Base-by-base conservation (phyloP, 306 rosid genomes). In the Prunus persica region DNA sequence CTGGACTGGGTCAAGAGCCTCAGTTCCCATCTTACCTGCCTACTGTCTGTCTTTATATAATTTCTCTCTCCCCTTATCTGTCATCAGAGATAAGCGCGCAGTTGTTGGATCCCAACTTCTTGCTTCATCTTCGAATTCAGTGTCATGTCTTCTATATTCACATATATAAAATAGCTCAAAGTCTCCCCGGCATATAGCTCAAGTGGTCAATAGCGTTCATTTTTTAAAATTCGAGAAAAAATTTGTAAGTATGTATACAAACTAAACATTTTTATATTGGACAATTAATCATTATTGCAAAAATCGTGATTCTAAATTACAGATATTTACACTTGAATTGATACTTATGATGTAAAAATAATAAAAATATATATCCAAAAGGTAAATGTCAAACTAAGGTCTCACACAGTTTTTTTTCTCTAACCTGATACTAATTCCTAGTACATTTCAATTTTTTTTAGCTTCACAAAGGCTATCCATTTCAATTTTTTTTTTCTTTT, bases 31-130 rank as follows among this genome's bases (percentile, higher is more conserved):
- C 66, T 83, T 61, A 73, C 79, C 87, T 20, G 34, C 65, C 22
- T 28, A 6, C 56, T 8, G 13, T 28, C 15, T 4, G 14, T 18
- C 41, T 28, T 18, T 28, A 0, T 47, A 1, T 51, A 2, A 18
- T 64, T 56, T 56, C 25, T 65, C 49, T 32, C 86, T 46, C 51
- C 56, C 2, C 12, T 45, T 1, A 30, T 55, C 57, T 70, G 69
- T 30, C 41, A 46, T 28, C 51, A 20, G 43, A 69, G 64, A 79
- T 49, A 75, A 47, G 72, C 74, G 81, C 65, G 72, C 78, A n/a
- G 73, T 61, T 71, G 77, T 46, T 69, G 86, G 86, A 82, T 79
- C 86, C 86, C 80, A 82, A 69, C 57, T 78, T 65, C 65, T 45
- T 63, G 65, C 19, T 78, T 75, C 56, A 8, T 43, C 47, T 66